A percentile compares a stretch with the other conserved stretches of the same genome.
phyloP scores from a whole-genome alignment of 1,284 basidiomycete genomes.

The Fomitopsis betulina region DNA sequence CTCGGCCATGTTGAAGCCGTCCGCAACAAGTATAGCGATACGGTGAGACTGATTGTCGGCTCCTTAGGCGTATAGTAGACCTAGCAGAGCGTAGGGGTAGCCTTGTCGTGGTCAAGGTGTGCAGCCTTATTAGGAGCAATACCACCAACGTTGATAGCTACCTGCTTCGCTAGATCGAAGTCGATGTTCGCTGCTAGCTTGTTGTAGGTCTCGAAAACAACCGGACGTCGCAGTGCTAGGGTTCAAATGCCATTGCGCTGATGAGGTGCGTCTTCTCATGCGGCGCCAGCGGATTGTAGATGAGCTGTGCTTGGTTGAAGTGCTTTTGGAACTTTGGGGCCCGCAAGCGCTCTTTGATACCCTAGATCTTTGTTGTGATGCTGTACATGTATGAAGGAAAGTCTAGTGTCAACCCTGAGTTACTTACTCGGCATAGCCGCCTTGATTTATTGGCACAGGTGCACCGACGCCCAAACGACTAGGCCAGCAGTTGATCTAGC shows the following conservation, averaged over 20 bases:
- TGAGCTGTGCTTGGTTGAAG: conserved; percentile 67
- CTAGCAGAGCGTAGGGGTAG: conserved; percentile 55
- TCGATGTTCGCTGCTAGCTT: conserved; percentile 67
- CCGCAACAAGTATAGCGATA: conserved; percentile 69
- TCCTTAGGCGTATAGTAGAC: conserved; percentile 50
- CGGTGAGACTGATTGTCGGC: conserved; percentile 65
- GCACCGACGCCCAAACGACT: conserved; percentile 58
- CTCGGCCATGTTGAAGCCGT: conserved; percentile 64
- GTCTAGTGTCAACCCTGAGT: not conserved
- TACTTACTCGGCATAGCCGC: conserved; percentile 58
- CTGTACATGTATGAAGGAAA: conserved; percentile 23
- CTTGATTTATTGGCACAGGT: conserved; percentile 44
- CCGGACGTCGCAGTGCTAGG: conserved; percentile 70
- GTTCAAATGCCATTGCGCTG: conserved; percentile 70
- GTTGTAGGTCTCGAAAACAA: conserved; percentile 65
- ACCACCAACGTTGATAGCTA: conserved; percentile 63
- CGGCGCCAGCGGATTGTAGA: conserved; percentile 70
- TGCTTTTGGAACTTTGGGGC: conserved; percentile 74
- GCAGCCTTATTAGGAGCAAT: conserved; percentile 44
- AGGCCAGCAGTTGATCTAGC: conserved; percentile 69
- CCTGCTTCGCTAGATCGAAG: conserved; percentile 58
- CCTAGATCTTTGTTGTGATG: conserved; percentile 45
- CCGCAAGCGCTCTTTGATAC: conserved; percentile 65
- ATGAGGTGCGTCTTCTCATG: conserved; percentile 68
- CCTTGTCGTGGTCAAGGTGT: conserved; percentile 53